phyloP scores from a whole-genome alignment of 2,329 filamentous ascomycete species.

The Fusarium compactum region DNA sequence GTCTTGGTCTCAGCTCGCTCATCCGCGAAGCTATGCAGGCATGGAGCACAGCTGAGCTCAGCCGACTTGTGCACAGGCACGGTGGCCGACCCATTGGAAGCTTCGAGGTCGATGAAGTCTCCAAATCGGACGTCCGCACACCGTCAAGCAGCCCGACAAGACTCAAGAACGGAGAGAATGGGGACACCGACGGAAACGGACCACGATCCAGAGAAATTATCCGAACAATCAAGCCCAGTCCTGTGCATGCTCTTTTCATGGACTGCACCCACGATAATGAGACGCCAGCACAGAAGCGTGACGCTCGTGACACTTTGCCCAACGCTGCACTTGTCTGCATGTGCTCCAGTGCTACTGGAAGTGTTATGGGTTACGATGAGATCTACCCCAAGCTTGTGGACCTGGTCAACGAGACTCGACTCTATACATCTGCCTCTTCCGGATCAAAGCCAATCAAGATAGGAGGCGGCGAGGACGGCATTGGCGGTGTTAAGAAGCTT shows the following conservation, averaged over 20 bases:
- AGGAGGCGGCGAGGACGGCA: conserved; percentile 82
- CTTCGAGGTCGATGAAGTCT: conserved; percentile 92
- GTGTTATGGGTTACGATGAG: conserved; percentile 98
- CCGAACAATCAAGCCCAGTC: conserved; percentile 84
- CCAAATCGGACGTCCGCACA: conserved; percentile 65
- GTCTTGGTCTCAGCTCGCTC: conserved; percentile 88
- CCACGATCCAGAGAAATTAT: conserved; percentile 71
- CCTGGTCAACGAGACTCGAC: conserved; percentile 86
- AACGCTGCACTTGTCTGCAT: conserved; percentile 95
- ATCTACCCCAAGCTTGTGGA: conserved; percentile 95
- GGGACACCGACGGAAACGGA: conserved; percentile 46
- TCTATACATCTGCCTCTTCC: conserved; percentile 84
- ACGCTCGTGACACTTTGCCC: conserved; percentile 91
- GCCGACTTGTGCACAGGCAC: conserved; percentile 91
- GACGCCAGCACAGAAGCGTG: conserved; percentile 92
- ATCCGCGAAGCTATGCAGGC: conserved; percentile 99
- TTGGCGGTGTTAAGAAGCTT: conserved; percentile 90
- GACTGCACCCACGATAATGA: conserved; percentile 99
- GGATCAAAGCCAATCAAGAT: conserved; percentile 68
- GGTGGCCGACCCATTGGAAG: conserved; percentile 95
- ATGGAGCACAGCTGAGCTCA: conserved; percentile 94
- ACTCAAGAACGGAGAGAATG: conserved; percentile 38
- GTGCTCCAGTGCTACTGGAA: conserved; percentile 94
- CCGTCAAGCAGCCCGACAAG: conserved; percentile 50
- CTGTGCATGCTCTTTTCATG: conserved; percentile 96